Evolutionary conservation across 140 eudicot genomes (phyloP).

Genomic region (Flaveria floridana): DNA sequence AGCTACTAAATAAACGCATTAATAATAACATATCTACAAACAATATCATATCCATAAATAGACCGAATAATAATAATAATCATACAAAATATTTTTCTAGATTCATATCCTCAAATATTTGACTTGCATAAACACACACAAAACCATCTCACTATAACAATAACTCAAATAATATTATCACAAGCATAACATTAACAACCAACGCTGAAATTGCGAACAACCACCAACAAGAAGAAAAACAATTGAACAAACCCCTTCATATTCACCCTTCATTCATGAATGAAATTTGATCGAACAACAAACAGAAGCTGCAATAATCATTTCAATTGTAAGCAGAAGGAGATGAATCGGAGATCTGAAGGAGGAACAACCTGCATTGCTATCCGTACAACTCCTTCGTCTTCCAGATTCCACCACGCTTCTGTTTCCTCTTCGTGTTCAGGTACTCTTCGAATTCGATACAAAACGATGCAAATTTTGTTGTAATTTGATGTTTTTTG

Average conservation of each 20-base stretch:
- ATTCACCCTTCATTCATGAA: slow-evolving; percentile 15
- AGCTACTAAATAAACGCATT: too few relatives aligned
- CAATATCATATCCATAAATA: too few relatives aligned
- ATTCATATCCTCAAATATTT: neutral
- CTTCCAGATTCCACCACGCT: slow-evolving; percentile 31
- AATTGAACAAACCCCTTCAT: neutral
- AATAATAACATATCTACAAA: too few relatives aligned
- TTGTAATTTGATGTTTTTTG: neutral
- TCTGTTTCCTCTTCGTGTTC: slow-evolving; percentile 31
- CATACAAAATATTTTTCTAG: too few relatives aligned
- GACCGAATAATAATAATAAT: too few relatives aligned
- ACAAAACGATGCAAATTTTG: neutral
- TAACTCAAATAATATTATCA: neutral
- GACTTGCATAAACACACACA: too few relatives aligned
- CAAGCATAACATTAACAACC: slow-evolving; percentile 10
- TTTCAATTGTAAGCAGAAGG: slow-evolving; percentile 8
- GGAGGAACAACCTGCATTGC: slow-evolving; percentile 52
- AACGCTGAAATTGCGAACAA: slow-evolving; percentile 23
- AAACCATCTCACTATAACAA: too few relatives aligned
- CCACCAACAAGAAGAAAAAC: too few relatives aligned
- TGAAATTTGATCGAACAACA: neutral
- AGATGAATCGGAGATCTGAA: slow-evolving; percentile 42
- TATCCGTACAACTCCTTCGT: slow-evolving; percentile 28
- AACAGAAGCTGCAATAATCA: neutral
- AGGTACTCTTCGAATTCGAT: slow-evolving; percentile 13